Percentiles rank a stretch among this genome's conserved stretches.
These are phyloP conservation scores for Haplographium delicatum DNA, from an alignment of 495 filamentous ascomycete genomes.

Conservation along the genomic window DNA sequence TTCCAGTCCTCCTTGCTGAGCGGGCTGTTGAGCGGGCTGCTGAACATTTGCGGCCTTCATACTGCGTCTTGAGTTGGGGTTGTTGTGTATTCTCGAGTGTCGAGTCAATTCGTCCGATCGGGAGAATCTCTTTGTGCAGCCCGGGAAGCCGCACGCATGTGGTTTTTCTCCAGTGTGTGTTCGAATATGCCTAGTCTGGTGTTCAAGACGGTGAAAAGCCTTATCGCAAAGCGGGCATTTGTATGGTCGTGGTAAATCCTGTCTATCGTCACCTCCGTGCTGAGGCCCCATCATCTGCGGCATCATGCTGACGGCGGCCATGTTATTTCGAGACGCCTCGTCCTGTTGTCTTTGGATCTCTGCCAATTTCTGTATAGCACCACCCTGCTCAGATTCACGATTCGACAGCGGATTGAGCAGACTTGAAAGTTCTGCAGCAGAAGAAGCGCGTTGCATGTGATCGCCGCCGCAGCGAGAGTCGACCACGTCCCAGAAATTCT, in stretches of 20 bases:
- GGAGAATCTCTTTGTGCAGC: slow-evolving; percentile 96
- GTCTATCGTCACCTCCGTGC: slow-evolving; percentile 24
- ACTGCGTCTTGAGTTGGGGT: slow-evolving; percentile 90
- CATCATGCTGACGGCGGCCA: slow-evolving; percentile 25
- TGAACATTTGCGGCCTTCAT: slow-evolving; percentile 80
- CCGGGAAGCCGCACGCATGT: slow-evolving; percentile 88
- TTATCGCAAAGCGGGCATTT: slow-evolving; percentile 98
- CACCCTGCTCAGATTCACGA: slow-evolving; percentile 23
- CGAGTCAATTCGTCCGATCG: slow-evolving; percentile 94
- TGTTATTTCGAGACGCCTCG: slow-evolving; percentile 17
- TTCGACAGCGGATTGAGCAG: slow-evolving; percentile 51
- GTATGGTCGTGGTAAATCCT: slow-evolving; percentile 89
- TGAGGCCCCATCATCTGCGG: slow-evolving; percentile 17
- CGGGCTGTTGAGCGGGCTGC: slow-evolving; percentile 41
- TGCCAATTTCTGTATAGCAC: slow-evolving; percentile 20
- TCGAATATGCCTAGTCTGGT: slow-evolving; percentile 95
- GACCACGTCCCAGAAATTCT: neutral
- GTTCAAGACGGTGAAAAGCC: slow-evolving; percentile 96
- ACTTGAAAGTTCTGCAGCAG: slow-evolving; percentile 57
- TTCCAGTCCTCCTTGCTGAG: slow-evolving; percentile 34
- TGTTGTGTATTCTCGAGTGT: slow-evolving; percentile 97
- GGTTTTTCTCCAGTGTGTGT: slow-evolving; percentile 99
- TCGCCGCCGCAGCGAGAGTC: slow-evolving; percentile 22
- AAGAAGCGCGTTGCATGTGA: slow-evolving; percentile 56
- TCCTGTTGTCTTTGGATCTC: slow-evolving; percentile 19